phyloP scores from a whole-genome alignment of 768 basidiomycete genomes.

The Chalciporus chontae region DNA sequence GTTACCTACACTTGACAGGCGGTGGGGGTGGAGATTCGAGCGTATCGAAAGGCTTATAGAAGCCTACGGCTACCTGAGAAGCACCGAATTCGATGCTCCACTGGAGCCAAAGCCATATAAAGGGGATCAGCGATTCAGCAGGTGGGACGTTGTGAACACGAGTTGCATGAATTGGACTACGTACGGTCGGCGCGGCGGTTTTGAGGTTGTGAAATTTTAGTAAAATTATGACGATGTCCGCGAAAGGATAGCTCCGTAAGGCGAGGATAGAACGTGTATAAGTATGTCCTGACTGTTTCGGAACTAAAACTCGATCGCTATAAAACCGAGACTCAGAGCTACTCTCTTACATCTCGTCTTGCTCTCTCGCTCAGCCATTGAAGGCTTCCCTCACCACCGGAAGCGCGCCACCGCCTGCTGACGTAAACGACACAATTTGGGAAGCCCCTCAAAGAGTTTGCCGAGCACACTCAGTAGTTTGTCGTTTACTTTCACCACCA shows the following conservation, averaged over 20 bases:
- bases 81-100: too few species aligned
- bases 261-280: constrained; percentile 13
- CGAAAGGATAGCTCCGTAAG: constrained; percentile 13
- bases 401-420: constrained; percentile 10
- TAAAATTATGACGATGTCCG: background rate
- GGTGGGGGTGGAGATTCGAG: constrained; percentile 10
- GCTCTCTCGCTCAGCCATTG: background rate
- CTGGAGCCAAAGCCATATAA: background rate
- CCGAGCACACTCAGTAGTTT: background rate
- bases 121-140: background rate
- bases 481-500: background rate
- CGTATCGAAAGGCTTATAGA: background rate
- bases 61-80: background rate
- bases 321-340: constrained; percentile 1
- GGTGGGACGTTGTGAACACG: background rate
- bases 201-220: background rate
- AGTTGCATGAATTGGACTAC: background rate
- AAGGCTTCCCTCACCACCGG: too few species aligned
- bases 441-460: constrained; percentile 6
- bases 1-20: background rate
- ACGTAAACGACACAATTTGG: constrained; percentile 14
- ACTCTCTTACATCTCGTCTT: too few species aligned
- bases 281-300: background rate
- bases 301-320: constrained; percentile 1
- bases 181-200: background rate